Base-by-base conservation (phyloP, 345 rosid genomes). In the Arabis hirsuta region DNA sequence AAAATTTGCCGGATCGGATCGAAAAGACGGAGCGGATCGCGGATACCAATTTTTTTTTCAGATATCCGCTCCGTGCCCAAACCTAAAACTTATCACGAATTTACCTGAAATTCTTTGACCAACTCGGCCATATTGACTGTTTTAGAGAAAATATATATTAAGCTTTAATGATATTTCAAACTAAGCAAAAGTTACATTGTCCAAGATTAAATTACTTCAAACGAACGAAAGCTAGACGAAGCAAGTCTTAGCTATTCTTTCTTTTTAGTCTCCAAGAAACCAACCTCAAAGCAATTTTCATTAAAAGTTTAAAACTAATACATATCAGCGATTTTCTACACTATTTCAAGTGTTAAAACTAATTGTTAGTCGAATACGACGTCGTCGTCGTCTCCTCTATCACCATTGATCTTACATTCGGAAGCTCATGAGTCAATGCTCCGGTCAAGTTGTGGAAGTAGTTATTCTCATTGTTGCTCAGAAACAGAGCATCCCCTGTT, bases 301-400 rank as follows among this genome's bases (percentile, higher is more conserved):
- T 50, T 27, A 65, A 41, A n/a, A n/a, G n/a, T n/a, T n/a, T n/a
- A 16, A 47, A 47, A 27, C 4, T 6, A 56, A 57, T 29, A 41
- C 66, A 67, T 67, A 74, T 59, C 51, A 74, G 68, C 50, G 31
- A 58, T 51, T 45, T 10, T 3, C 55, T 74, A 74, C 55, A 34
- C 61, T 60, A 53, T 4, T 24, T 59, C 53, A 60, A 67, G 57
- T 74, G 78, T 54, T 67, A 62, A 46, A 9, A 29, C 24, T 44
- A 68, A 14, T 26, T 61, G 73, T 67, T 74, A 69, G 74, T 63
- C 26, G 74, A 55, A 41, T 62, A 69, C 44, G 78, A 52, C 42
- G 52, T 68, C 4, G 56, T 12, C 62, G 78, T 52, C 69, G 67
- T 60, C 69, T 75, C 73, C 67, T 57, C 53, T 4, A 4, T 71